Conservation (phyloP, 257 asterid species). For the Thymus quinquecostatus region DNA sequence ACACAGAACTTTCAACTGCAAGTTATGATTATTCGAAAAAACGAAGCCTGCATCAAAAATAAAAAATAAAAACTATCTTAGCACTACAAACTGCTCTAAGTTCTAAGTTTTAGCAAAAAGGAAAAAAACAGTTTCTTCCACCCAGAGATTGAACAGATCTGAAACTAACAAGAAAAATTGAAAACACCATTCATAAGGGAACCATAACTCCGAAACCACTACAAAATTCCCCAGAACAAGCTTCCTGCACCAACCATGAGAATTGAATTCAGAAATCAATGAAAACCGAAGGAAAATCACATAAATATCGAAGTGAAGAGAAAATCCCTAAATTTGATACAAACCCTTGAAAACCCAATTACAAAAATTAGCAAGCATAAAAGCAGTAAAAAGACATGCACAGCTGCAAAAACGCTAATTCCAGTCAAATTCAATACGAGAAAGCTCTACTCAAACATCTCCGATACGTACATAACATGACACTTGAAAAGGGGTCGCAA, state of each 20-base stretch:
- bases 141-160: slow-evolving; percentile 18
- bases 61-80: not conserved
- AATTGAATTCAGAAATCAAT: slow-evolving; percentile 17
- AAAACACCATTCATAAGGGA: slow-evolving; percentile 8
- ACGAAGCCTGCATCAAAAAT: not conserved
- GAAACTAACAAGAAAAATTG: not conserved
- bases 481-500: not conserved
- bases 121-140: not conserved
- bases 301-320: slow-evolving; percentile 25
- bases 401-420: slow-evolving; percentile 14
- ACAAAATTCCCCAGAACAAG: slow-evolving; percentile 23
- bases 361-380: slow-evolving; percentile 15
- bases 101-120: slow-evolving; percentile 19
- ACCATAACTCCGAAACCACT: slow-evolving; percentile 17
- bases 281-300: slow-evolving; percentile 17
- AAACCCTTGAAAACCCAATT: slow-evolving; percentile 26
- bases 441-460: slow-evolving; percentile 14
- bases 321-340: slow-evolving; percentile 33
- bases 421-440: not conserved
- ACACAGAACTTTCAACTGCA: slow-evolving; percentile 25
- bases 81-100: slow-evolving; percentile 2
- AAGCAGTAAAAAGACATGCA: slow-evolving; percentile 15
- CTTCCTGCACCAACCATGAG: slow-evolving; percentile 33
- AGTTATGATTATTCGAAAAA: not conserved
- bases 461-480: not conserved